phyloP scores from a whole-genome alignment of 768 basidiomycete species.

The Mrakia gelida region DNA sequence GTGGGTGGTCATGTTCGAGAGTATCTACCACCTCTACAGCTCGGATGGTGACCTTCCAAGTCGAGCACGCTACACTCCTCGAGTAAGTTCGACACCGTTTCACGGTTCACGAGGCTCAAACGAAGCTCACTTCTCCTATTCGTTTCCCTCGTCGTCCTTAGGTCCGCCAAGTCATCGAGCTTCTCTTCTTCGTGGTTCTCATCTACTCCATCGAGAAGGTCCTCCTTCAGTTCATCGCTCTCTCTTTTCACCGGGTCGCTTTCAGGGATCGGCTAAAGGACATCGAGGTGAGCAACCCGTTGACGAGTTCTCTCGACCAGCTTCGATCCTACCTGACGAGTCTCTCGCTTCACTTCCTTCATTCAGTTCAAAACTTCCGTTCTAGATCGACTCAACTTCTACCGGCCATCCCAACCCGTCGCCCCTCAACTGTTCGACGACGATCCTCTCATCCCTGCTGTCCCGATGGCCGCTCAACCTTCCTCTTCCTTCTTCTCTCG shows the following conservation, averaged over 20 bases:
- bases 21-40: too few species aligned
- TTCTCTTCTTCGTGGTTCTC: conserved; percentile 69
- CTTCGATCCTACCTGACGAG: not conserved
- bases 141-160: too few species aligned
- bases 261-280: conserved; percentile 65
- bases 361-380: conserved; percentile 23
- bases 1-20: too few species aligned
- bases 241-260: conserved; percentile 69
- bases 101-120: too few species aligned
- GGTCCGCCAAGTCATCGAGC: conserved; percentile 55
- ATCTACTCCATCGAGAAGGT: conserved; percentile 62
- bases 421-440: not conserved
- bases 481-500: too few species aligned
- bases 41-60: too few species aligned
- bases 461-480: too few species aligned
- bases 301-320: not conserved
- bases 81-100: too few species aligned
- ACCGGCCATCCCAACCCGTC: conserved; percentile 13
- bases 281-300: conserved; percentile 42
- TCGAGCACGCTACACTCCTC: too few species aligned
- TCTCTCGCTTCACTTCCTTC: not conserved
- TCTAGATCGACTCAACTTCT: conserved; percentile 28
- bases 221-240: conserved; percentile 65
- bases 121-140: too few species aligned
- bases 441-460: not conserved